Evolutionary conservation across 495 filamentous ascomycete species (phyloP), one percentile per base, ranked within the genome.

Genomic region (Hypoxylon rickii): DNA sequence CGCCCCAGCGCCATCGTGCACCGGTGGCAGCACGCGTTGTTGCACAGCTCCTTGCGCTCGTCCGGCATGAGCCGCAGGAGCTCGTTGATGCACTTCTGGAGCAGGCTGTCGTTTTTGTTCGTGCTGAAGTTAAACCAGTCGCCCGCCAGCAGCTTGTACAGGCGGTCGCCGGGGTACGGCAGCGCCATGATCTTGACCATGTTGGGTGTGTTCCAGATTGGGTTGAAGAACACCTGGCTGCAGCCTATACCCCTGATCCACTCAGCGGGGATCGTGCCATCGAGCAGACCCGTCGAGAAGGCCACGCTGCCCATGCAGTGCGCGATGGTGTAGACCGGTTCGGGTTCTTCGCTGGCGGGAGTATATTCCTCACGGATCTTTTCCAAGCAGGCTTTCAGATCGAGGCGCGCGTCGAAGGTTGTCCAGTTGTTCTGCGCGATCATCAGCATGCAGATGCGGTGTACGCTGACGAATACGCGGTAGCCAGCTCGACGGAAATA

Each of bases 301-400:
- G 85, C 79, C 0, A 88, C 80, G 13, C 80, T 78, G 39, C 86
- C 86, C 72, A 83, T 83, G 66, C 86, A 89, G 66, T 89, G 86
- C 11, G 79, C 76, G 45, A 89, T 73, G 7, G 79, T 79, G 67
- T 89, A 88, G 37, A 83, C 57, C 29, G 76, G 68, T 12, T 77
- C 74, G 2, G 59, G 66, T 21, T 69, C 31, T 39, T 52, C 16
- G 41, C 11, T 2, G 7, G 13, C 18, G 17, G 40, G 54, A 1
- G 51, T 37, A 37, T 32, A 58, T 3, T 67, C 37, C 10, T 64
- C 46, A 1, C 79, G 78, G 47, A 88, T 83, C 41, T 76, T 71
- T 47, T 81, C 69, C 13, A 87, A 57, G 13, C 80, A 83, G 1
- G 84, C 85, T 11, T 69, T 71, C 38, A 87, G 71, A 58, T 89